Conservation (phyloP, 352 stramenopile species). For the Elongisporangium anandrum region DNA sequence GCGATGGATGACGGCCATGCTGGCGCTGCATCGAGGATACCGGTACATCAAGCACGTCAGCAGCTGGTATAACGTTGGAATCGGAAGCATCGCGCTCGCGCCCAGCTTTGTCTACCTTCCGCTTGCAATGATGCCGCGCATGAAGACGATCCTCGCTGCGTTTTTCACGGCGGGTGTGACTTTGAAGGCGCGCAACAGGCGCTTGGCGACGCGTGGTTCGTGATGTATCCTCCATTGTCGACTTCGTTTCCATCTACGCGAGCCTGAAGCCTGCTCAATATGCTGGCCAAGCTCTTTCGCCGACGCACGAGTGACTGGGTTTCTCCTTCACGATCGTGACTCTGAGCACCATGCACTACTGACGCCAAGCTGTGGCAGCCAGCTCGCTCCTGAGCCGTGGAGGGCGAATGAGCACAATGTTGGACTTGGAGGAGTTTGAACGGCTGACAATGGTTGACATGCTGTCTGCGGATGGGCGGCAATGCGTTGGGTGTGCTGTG, state of each 20-base stretch:
- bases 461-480: too few relatives aligned
- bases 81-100: conserved; percentile 13
- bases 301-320: conserved; percentile 13
- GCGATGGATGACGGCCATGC: conserved; percentile 23
- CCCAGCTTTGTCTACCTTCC: conserved; percentile 13
- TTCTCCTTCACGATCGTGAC: conserved; percentile 14
- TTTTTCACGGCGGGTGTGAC: conserved; percentile 17
- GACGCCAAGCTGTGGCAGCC: neutral
- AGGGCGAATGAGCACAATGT: too few relatives aligned
- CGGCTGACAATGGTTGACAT: too few relatives aligned
- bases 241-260: conserved; percentile 17
- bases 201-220: conserved; percentile 18
- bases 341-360: conserved; percentile 14
- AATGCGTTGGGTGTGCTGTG: too few relatives aligned
- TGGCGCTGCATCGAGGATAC: conserved; percentile 7
- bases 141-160: conserved; percentile 12
- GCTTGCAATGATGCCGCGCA: conserved; percentile 10
- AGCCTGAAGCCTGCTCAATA: conserved; percentile 18
- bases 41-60: neutral
- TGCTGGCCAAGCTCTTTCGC: conserved; percentile 7
- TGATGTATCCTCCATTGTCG: conserved; percentile 19
- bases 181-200: conserved; percentile 18
- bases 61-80: conserved; percentile 3
- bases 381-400: too few relatives aligned
- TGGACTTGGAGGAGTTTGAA: too few relatives aligned